phyloP scores from a whole-genome alignment of 257 asterid genomes.

The Lithospermum erythrorhizon region DNA sequence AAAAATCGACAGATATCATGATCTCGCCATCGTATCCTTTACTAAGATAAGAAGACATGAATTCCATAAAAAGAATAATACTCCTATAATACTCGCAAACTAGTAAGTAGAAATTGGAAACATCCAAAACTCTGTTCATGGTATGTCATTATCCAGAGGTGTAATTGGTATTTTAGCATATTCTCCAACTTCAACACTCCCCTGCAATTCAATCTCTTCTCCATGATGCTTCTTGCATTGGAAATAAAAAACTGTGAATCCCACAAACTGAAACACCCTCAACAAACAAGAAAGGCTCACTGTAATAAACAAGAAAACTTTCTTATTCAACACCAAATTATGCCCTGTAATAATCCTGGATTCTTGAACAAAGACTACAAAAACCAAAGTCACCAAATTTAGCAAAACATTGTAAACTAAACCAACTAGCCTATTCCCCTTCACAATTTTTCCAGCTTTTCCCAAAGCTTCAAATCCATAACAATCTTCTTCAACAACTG shows the following conservation, averaged over 20 bases:
- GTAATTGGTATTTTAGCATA: too few relatives aligned
- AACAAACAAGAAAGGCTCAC: constrained; percentile 16
- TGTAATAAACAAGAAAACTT: constrained; percentile 4
- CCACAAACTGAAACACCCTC: constrained; percentile 21
- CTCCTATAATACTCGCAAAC: too few relatives aligned
- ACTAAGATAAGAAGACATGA: too few relatives aligned
- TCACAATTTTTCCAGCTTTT: constrained; percentile 25
- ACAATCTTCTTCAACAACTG: constrained; percentile 29
- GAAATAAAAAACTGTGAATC: constrained; percentile 32
- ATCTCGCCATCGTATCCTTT: too few relatives aligned
- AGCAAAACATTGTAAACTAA: constrained; percentile 23
- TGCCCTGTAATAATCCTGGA: constrained; percentile 4
- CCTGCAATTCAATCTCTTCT: too few relatives aligned
- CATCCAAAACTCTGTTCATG: too few relatives aligned
- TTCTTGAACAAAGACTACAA: constrained; percentile 4
- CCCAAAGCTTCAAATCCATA: constrained; percentile 32
- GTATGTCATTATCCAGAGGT: too few relatives aligned
- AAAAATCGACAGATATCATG: too few relatives aligned
- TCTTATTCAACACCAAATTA: constrained; percentile 1
- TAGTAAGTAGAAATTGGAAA: too few relatives aligned
- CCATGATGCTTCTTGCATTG: too few relatives aligned
- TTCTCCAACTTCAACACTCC: too few relatives aligned
- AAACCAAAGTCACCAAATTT: constrained; percentile 7
- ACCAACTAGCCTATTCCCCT: constrained; percentile 37
- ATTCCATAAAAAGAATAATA: too few relatives aligned